phyloP scores from a whole-genome alignment of 441 rosid species.

The Viola pubescens region DNA sequence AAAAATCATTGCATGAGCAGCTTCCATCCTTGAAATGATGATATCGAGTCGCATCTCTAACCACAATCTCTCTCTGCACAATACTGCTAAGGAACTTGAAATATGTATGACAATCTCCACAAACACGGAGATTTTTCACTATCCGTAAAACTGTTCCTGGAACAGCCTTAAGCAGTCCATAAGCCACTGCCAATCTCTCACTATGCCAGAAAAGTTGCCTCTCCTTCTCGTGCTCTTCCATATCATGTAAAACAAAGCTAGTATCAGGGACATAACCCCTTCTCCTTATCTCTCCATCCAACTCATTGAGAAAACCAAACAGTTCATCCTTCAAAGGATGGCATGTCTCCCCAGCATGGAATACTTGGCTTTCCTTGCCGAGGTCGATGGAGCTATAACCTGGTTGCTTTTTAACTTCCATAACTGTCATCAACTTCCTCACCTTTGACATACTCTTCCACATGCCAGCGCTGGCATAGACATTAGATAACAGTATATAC shows the following conservation, averaged over 20 bases:
- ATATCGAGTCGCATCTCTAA: conserved; percentile 61
- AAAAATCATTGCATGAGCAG: conserved; percentile 69
- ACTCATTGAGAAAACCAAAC: conserved; percentile 36
- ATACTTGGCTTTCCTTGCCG: conserved; percentile 48
- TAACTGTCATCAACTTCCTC: conserved; percentile 44
- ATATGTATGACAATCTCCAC: conserved; percentile 68
- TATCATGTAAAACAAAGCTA: conserved; percentile 50
- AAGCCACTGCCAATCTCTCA: conserved; percentile 70
- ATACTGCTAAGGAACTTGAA: conserved; percentile 48
- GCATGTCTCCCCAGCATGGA: conserved; percentile 57
- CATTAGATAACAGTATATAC: conserved; percentile 60
- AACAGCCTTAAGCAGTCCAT: conserved; percentile 54
- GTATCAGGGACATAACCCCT: conserved; percentile 75
- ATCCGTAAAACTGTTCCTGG: conserved; percentile 44
- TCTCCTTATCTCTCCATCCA: conserved; percentile 53
- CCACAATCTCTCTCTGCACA: conserved; percentile 43
- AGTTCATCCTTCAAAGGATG: conserved; percentile 54
- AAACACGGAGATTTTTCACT: conserved; percentile 61
- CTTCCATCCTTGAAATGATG: conserved; percentile 64
- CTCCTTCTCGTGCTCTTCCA: conserved; percentile 67
- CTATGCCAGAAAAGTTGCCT: conserved; percentile 74
- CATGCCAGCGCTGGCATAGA: conserved; percentile 48
- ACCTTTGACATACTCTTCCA: conserved; percentile 57
- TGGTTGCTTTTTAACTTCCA: conserved; percentile 56
- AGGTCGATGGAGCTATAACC: conserved; percentile 56